Conservation (phyloP, 352 stramenopile species). For the Phytophthora hybrid region DNA sequence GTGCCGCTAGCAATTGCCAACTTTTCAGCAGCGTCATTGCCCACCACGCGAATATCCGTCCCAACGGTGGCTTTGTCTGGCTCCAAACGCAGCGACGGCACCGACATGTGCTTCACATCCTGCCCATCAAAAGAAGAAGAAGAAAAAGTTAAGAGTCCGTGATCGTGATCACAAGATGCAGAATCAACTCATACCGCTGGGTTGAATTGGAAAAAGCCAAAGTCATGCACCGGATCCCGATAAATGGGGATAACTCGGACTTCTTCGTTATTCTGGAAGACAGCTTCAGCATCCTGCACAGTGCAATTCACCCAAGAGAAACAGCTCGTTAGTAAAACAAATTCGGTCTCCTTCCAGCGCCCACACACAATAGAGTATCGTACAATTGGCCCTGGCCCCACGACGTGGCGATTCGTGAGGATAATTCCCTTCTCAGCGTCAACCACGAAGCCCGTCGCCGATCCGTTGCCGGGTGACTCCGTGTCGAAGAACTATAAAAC, state of each 20-base stretch:
- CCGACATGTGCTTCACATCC: conserved; percentile 88
- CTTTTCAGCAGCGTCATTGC: conserved; percentile 94
- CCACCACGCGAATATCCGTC: conserved; percentile 93
- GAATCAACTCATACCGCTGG: conserved; percentile 55
- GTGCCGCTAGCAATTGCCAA: conserved; percentile 92
- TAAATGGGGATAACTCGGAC: conserved; percentile 93
- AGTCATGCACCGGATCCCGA: conserved; percentile 94
- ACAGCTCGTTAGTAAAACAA: not conserved
- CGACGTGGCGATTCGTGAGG: conserved; percentile 94
- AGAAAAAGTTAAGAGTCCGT: not conserved
- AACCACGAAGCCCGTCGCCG: conserved; percentile 94
- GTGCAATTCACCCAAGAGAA: conserved; percentile 2
- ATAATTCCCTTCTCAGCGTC: conserved; percentile 93
- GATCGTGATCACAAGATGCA: not conserved
- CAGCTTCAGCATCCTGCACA: conserved; percentile 82
- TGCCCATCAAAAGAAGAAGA: conserved; percentile 20
- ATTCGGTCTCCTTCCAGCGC: not conserved
- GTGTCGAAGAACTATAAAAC: conserved; percentile 90
- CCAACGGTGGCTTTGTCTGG: conserved; percentile 91
- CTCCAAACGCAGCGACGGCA: conserved; percentile 79
- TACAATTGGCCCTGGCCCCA: conserved; percentile 87
- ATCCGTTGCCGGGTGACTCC: conserved; percentile 87
- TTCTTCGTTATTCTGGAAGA: conserved; percentile 96
- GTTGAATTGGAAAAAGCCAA: conserved; percentile 93
- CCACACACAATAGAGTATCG: conserved; percentile 3